These are phyloP conservation scores for Pleurozium schreberi DNA, from an alignment of 225 moss, liverwort and hornwort genomes.

Conservation along the genomic window DNA sequence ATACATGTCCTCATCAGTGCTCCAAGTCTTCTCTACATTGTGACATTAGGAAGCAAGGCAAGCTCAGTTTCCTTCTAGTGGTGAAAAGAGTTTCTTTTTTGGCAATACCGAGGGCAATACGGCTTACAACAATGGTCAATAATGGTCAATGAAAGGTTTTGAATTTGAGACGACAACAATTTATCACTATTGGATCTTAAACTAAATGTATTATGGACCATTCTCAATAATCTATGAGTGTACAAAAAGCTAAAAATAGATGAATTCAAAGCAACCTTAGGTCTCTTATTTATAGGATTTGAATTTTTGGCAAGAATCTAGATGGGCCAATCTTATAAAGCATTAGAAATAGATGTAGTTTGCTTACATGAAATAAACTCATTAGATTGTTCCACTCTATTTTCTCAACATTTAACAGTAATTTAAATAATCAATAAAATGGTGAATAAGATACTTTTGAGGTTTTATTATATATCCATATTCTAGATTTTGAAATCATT, in stretches of 20 bases:
- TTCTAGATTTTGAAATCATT: background rate
- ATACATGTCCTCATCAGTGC: too few relatives aligned
- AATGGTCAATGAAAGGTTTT: background rate
- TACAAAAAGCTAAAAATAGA: background rate
- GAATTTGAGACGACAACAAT: background rate
- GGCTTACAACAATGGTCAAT: background rate
- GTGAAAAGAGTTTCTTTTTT: background rate
- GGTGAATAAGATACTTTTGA: background rate
- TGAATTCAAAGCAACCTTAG: background rate
- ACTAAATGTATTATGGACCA: background rate
- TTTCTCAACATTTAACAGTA: background rate
- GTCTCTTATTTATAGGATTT: background rate
- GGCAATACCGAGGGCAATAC: accelerated
- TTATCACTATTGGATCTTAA: background rate
- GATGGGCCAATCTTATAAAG: background rate
- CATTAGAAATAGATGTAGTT: background rate
- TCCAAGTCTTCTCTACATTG: background rate
- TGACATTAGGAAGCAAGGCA: accelerated
- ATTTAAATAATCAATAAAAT: background rate
- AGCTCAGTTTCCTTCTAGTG: too few relatives aligned
- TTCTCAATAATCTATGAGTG: background rate
- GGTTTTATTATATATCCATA: background rate
- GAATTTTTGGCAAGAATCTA: background rate
- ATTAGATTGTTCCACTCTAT: background rate
- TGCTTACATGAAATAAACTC: background rate